Conservation (phyloP, 768 basidiomycete species). For the Pleurotus giganteus region DNA sequence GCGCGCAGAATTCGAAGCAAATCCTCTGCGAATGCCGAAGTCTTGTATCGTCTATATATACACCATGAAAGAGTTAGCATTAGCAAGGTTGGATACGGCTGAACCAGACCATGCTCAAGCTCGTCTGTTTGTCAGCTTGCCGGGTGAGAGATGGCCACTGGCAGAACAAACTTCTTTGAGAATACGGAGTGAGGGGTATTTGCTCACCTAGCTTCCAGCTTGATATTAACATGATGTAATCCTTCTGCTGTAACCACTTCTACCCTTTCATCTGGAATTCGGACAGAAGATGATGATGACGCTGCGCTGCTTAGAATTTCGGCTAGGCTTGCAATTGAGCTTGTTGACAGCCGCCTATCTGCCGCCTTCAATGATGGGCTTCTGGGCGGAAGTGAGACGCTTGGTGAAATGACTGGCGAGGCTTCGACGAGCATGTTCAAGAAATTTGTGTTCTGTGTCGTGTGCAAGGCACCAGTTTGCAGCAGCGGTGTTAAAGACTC, state of each 20-base stretch:
- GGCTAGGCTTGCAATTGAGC: conserved; percentile 31
- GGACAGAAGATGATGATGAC: conserved; percentile 31
- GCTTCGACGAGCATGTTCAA: conserved; percentile 12
- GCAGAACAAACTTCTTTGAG: conserved; percentile 26
- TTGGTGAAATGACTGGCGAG: conserved; percentile 16
- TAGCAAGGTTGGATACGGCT: conserved; percentile 17
- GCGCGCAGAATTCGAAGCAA: conserved; percentile 54
- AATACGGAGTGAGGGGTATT: conserved; percentile 22
- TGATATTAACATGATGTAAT: conserved; percentile 52
- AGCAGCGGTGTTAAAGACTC: not conserved
- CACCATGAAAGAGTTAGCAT: conserved; percentile 19
- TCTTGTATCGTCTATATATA: conserved; percentile 60
- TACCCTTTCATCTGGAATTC: conserved; percentile 30
- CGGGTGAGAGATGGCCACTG: conserved; percentile 20
- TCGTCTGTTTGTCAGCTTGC: conserved; percentile 33
- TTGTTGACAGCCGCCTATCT: conserved; percentile 27
- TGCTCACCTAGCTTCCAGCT: conserved; percentile 71
- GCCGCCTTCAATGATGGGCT: not conserved
- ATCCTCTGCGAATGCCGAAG: conserved; percentile 48
- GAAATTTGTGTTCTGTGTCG: conserved; percentile 12
- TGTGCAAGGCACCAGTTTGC: conserved; percentile 10
- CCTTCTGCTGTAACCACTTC: conserved; percentile 56
- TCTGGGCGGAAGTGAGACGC: not conserved
- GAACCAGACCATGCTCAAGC: conserved; percentile 35
- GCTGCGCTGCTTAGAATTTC: conserved; percentile 25